A percentile compares a stretch with the other conserved stretches of the same genome.
Evolutionary conservation across 140 eudicot species (phyloP).

Genomic region (Anethum foeniculum): DNA sequence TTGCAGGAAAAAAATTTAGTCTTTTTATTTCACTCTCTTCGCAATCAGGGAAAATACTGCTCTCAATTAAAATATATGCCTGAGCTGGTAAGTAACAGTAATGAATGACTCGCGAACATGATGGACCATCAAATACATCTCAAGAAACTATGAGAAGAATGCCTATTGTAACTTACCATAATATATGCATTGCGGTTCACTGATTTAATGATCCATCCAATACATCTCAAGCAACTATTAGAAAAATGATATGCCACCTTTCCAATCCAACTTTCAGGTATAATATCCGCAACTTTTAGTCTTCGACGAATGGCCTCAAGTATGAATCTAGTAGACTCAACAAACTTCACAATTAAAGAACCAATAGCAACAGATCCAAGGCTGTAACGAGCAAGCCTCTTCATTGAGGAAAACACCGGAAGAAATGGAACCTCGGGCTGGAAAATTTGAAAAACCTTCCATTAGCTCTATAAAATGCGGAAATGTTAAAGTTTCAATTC

Average conservation of each 20-base stretch:
- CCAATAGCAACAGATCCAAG: conserved; percentile 87
- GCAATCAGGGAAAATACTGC: not conserved
- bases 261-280: conserved; percentile 47
- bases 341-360: conserved; percentile 61
- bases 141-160: not conserved
- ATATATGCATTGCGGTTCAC: conserved; percentile 92
- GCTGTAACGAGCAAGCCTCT: conserved; percentile 71
- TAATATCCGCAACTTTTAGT: conserved; percentile 44
- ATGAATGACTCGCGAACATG: not conserved
- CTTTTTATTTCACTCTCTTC: not conserved
- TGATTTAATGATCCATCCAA: conserved; percentile 77
- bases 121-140: conserved; percentile 2
- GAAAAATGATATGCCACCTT: conserved; percentile 49
- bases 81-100: not conserved
- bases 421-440: conserved; percentile 86
- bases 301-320: conserved; percentile 66
- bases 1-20: not conserved
- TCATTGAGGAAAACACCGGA: conserved; percentile 79
- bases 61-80: not conserved
- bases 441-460: conserved; percentile 15
- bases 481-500: not conserved
- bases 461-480: not conserved
- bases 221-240: conserved; percentile 36
- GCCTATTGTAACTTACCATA: conserved; percentile 40
- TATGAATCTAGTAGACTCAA: conserved; percentile 64